Evolutionary conservation across 371 early-diverging fungal species (phyloP).

Genomic region (Dinochytrium kinnereticum): DNA sequence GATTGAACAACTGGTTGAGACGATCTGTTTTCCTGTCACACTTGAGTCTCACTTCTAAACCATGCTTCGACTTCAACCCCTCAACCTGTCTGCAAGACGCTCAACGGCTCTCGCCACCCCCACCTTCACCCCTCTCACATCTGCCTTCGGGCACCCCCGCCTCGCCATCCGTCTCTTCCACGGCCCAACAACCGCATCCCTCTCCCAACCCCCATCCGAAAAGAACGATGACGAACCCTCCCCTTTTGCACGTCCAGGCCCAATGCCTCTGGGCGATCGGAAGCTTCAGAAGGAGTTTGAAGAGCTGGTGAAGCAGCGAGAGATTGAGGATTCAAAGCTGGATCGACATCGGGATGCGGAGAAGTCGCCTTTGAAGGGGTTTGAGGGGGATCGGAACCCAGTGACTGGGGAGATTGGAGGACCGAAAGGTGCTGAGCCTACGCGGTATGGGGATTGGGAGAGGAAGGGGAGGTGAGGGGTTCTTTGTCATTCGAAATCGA

Average conservation of each 20-base stretch:
- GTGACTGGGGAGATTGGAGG: constrained; percentile 80
- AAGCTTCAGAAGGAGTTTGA: constrained; percentile 78
- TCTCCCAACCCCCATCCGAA: background rate
- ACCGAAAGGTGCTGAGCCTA: constrained; percentile 80
- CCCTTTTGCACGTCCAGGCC: constrained; percentile 58
- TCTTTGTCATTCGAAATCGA: too few relatives aligned
- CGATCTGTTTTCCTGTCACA: too few relatives aligned
- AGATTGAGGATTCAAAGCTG: constrained; percentile 34
- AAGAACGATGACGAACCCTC: background rate
- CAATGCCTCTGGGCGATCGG: constrained; percentile 75
- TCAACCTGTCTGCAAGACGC: background rate
- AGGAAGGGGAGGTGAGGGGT: constrained; percentile 62
- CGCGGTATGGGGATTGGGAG: constrained; percentile 90
- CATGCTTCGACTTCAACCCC: background rate
- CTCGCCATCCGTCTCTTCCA: background rate
- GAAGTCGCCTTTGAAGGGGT: constrained; percentile 53
- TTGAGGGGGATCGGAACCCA: constrained; percentile 79
- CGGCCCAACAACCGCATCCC: background rate
- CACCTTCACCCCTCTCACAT: too few relatives aligned
- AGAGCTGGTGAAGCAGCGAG: constrained; percentile 60
- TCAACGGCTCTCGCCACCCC: background rate
- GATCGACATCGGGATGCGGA: constrained; percentile 68
- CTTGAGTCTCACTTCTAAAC: background rate
- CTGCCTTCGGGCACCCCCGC: background rate
- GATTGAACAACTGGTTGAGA: too few relatives aligned